Base-by-base conservation (phyloP, 1,284 basidiomycete genomes). In the Ceratobasidium sp. region DNA sequence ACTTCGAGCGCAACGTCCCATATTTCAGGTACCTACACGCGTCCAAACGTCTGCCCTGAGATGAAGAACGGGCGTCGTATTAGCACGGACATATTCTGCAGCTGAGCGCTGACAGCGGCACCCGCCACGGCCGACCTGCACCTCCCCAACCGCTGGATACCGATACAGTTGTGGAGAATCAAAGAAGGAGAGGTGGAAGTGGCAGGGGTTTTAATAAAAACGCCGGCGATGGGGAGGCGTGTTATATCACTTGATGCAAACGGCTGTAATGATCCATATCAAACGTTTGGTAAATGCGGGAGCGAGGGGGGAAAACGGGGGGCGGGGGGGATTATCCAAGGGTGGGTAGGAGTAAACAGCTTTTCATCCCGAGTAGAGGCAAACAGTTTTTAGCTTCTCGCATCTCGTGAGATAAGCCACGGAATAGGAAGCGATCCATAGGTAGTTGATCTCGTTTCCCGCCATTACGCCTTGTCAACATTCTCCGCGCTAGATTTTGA, bases 261-360 rank as follows among this genome's bases (percentile, higher is more conserved):
- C 98, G 89, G 82, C 98, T 97, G 77, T 98, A 84, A 2, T 97
- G 96, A 83, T 98, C 98, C 80, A 97, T 98, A 36, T 93, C 89
- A 77, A 92, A 91, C 75, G 96, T 96, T 77, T 93, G 95, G 11
- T 94, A 93, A 76, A 97, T 93, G 29, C 96, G 96, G 48, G 96
- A 96, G 3, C 96, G 84, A 3, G 95, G 96, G 77, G 0, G 89
- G 85, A 48, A 98, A 85, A 63, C 96, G 88, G 75, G 91, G 91
- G 0, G 92, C 91, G 45, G 95, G 95, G 82, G 96, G 93, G 15
- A 98, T 86, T 77, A 91, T 88, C 79, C 85, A 89, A 47, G 89
- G 86, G 11, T 93, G 92, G 79, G 89, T 84, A 54, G 81, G 79
- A 41, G 91, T 92, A 81, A 94, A 91, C 84, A 87, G 88, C 92